A percentile compares a stretch with the other conserved stretches of the same genome.
Evolutionary conservation across 2,329 filamentous ascomycete genomes (phyloP).

Genomic region (Aspergillus eucalypticola): DNA sequence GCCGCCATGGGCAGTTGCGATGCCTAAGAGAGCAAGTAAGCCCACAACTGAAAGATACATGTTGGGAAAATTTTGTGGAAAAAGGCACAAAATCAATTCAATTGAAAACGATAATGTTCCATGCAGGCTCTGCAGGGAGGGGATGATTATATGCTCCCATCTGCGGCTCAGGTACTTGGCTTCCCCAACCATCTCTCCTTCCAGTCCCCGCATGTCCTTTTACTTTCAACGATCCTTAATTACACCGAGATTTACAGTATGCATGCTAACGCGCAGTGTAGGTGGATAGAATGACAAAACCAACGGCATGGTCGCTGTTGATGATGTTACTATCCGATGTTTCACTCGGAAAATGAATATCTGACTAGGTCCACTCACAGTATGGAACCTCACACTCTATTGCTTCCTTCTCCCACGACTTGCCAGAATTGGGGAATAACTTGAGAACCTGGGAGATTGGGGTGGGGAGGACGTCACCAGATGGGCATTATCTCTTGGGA

Average conservation of each 20-base stretch:
- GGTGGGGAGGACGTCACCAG: not conserved
- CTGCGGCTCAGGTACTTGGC: not conserved
- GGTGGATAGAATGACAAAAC: not conserved
- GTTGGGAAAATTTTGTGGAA: not conserved
- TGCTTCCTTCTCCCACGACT: constrained; percentile 11
- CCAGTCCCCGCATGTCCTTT: not conserved
- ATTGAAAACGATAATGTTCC: not conserved
- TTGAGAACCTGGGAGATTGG: not conserved
- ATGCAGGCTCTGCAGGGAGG: not conserved
- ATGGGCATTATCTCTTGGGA: not conserved
- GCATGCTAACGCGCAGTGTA: not conserved
- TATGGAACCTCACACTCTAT: not conserved
- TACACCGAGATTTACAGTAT: not conserved
- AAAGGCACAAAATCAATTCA: too few relatives aligned
- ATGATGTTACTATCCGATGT: not conserved
- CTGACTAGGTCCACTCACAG: not conserved
- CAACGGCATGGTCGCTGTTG: not conserved
- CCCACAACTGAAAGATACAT: constrained; percentile 24
- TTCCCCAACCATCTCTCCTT: not conserved
- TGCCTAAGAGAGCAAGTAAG: constrained; percentile 47
- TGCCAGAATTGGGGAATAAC: constrained; percentile 11
- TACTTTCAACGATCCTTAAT: not conserved
- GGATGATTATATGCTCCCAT: not conserved
- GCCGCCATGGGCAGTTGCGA: constrained; percentile 60
- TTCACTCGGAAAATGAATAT: not conserved